These are phyloP conservation scores for Diplotaxis tenuifolia DNA, from an alignment of 345 rosid species.

Conservation along the genomic window DNA sequence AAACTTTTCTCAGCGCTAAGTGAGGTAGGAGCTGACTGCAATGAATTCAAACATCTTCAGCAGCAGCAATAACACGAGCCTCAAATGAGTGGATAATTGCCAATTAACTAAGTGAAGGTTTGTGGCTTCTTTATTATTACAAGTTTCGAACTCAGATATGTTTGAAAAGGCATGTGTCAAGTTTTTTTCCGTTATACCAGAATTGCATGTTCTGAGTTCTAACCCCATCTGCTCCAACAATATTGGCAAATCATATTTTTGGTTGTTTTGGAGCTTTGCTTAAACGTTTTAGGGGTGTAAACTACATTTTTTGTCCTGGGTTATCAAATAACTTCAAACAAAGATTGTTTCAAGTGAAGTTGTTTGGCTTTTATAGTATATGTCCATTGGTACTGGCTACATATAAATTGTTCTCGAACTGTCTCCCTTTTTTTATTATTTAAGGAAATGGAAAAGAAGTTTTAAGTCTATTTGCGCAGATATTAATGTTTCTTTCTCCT, in stretches of 20 bases:
- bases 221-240: conserved; percentile 30
- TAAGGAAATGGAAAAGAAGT: conserved; percentile 8
- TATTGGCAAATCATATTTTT: conserved; percentile 13
- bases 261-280: conserved; percentile 38
- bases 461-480: conserved; percentile 9
- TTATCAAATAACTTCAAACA: conserved; percentile 30
- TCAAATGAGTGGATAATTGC: conserved; percentile 10
- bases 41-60: conserved; percentile 51
- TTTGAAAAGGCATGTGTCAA: conserved; percentile 17
- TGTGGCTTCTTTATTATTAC: conserved; percentile 28
- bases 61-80: conserved; percentile 25
- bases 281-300: conserved; percentile 35
- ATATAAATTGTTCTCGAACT: not conserved
- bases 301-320: conserved; percentile 29
- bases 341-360: conserved; percentile 17
- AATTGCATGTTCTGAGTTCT: conserved; percentile 19
- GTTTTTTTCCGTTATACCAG: conserved; percentile 18
- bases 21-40: conserved; percentile 69
- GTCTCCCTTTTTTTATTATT: conserved; percentile 1
- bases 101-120: conserved; percentile 34
- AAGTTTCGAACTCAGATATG: conserved; percentile 22
- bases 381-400: not conserved
- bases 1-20: conserved; percentile 63
- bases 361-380: conserved; percentile 5
- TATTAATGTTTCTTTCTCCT: conserved; percentile 6